A percentile compares a stretch with the other conserved stretches of the same genome.
phyloP scores from a whole-genome alignment of 1,284 basidiomycete species.

The Melampsora americana region DNA sequence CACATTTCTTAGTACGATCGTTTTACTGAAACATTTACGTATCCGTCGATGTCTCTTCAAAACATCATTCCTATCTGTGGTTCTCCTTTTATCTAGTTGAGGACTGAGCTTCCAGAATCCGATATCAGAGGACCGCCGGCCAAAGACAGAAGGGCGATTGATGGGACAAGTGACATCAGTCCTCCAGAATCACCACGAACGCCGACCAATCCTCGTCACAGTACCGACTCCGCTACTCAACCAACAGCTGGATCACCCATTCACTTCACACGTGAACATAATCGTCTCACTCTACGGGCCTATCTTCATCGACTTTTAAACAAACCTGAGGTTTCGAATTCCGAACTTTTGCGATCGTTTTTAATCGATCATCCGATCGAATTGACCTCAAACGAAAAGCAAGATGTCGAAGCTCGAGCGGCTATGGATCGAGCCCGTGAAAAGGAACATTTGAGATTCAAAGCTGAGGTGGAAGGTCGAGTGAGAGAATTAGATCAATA shows the following conservation, averaged over 20 bases:
- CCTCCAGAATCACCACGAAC: slow-evolving; percentile 44
- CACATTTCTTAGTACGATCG: not conserved
- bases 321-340: slow-evolving; percentile 71
- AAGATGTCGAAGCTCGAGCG: slow-evolving; percentile 74
- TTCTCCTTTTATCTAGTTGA: slow-evolving; percentile 61
- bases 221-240: slow-evolving; percentile 55
- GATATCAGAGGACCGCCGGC: slow-evolving; percentile 72
- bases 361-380: slow-evolving; percentile 72
- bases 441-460: slow-evolving; percentile 79
- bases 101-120: slow-evolving; percentile 75
- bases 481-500: slow-evolving; percentile 83
- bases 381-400: slow-evolving; percentile 69
- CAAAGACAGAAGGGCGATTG: slow-evolving; percentile 73
- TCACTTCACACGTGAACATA: slow-evolving; percentile 83
- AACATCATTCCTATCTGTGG: not conserved
- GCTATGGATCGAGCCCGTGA: slow-evolving; percentile 87
- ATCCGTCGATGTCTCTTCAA: too few species aligned
- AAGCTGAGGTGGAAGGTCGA: slow-evolving; percentile 75
- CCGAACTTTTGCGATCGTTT: slow-evolving; percentile 80
- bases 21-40: slow-evolving; percentile 19
- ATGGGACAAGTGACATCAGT: slow-evolving; percentile 49
- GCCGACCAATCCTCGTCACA: slow-evolving; percentile 54
- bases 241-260: slow-evolving; percentile 53
- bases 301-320: slow-evolving; percentile 77
- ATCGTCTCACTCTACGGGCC: slow-evolving; percentile 85